Evolutionary conservation across 345 rosid species (phyloP), one percentile per base, ranked within the genome.

Genomic region (Leavenworthia alabamica): DNA sequence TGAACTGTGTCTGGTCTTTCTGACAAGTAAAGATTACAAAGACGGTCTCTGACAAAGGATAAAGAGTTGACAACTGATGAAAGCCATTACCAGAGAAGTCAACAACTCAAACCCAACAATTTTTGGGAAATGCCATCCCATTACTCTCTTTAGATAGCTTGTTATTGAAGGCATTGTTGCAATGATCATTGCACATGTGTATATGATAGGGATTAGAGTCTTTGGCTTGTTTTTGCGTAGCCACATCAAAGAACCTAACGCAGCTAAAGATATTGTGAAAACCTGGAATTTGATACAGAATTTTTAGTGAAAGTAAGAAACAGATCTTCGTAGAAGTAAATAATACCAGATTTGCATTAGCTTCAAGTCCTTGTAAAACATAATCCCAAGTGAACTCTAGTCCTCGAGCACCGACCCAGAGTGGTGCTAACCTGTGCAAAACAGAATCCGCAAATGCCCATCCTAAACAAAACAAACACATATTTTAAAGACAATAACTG

Each of bases 401-500:
- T 44, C 97, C 98, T 74, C 97, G 78, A 44, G 97, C 95, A 53
- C 97, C 97, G 26, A 86, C 95, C 98, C 97, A 89, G 15, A 92
- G 95, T 22, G 95, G 95, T 54, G 97, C 98, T 71, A 89, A 77
- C 75, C 89, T 83, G 73, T 92, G 98, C 29, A 92, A 77, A 47
- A 92, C 85, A 58, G 98, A 82, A 82, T 92, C 98, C 23, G 98
- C 95, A 8, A 92, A 92, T 32, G 98, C 98, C 98, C 98, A 92
- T 28, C 96, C 96, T 92, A 53, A 80, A n/a, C n/a, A 52, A n/a
- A n/a, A n/a, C n/a, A n/a, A n/a, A n/a, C n/a, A n/a, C n/a, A n/a
- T n/a, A n/a, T n/a, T n/a, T n/a, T n/a, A n/a, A n/a, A n/a, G n/a
- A n/a, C n/a, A n/a, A n/a, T n/a, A n/a, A n/a, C n/a, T n/a, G n/a